Percentiles rank a stretch among this genome's conserved stretches.
Evolutionary conservation across 2,329 filamentous ascomycete genomes (phyloP).

Genomic region (Clarireedia monteithiana): DNA sequence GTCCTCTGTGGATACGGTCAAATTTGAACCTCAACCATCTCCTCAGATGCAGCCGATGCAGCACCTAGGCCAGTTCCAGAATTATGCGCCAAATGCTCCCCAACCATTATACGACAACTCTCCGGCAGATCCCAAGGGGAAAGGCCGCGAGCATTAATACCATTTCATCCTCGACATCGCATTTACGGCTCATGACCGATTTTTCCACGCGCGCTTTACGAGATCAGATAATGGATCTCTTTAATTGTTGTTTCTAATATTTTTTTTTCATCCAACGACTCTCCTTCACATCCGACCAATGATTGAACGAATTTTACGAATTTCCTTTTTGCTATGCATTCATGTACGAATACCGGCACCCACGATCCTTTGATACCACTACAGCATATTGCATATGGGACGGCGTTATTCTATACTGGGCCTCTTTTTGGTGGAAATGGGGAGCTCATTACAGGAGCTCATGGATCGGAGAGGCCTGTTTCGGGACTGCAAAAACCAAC

Average conservation of each 20-base stretch:
- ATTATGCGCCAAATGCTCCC: slow-evolving; percentile 14
- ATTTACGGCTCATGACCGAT: slow-evolving; percentile 14
- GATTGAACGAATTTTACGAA: slow-evolving; percentile 24
- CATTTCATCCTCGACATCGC: slow-evolving; percentile 7
- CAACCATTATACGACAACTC: slow-evolving; percentile 21
- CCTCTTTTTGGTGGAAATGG: background rate
- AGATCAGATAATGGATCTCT: slow-evolving; percentile 7
- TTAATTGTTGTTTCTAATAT: slow-evolving; percentile 17
- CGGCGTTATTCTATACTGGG: slow-evolving; percentile 16
- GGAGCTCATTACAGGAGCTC: background rate
- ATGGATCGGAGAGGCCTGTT: slow-evolving; percentile 3
- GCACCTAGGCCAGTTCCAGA: slow-evolving; percentile 13
- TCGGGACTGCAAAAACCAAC: slow-evolving; percentile 5
- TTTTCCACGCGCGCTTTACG: background rate
- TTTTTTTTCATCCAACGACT: slow-evolving; percentile 14
- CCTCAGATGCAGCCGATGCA: slow-evolving; percentile 10
- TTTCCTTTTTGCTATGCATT: slow-evolving; percentile 22
- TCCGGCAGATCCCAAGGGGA: slow-evolving; percentile 25
- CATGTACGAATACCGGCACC: slow-evolving; percentile 28
- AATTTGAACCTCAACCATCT: slow-evolving; percentile 19
- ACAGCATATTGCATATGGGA: slow-evolving; percentile 23
- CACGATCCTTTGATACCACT: slow-evolving; percentile 19
- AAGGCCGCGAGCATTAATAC: slow-evolving; percentile 26
- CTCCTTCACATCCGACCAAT: slow-evolving; percentile 18
- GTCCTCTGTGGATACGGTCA: slow-evolving; percentile 16